Conservation (phyloP, 106 monocot genomes). For the Dendrobium chrysotoxum region DNA sequence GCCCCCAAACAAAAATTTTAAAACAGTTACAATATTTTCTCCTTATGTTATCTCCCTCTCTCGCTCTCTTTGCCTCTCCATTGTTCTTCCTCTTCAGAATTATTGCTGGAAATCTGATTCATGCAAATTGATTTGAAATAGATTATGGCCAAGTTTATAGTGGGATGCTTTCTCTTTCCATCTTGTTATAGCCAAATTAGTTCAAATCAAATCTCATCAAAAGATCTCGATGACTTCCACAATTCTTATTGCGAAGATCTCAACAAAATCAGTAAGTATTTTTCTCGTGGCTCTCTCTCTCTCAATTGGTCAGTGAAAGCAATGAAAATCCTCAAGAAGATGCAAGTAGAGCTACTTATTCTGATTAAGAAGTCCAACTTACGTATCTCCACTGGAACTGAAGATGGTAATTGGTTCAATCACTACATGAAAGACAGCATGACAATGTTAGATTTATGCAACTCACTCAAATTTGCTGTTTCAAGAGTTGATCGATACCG, state of each 20-base stretch:
- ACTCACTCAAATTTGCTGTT: conserved; percentile 43
- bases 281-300: conserved; percentile 27
- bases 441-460: conserved; percentile 53
- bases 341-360: conserved; percentile 39
- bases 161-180: too few relatives aligned
- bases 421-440: conserved; percentile 62
- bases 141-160: too few relatives aligned
- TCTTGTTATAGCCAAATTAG: too few relatives aligned
- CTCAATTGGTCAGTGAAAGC: conserved; percentile 45
- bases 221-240: conserved; percentile 18
- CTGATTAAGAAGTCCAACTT: conserved; percentile 37
- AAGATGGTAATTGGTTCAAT: conserved; percentile 31
- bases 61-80: too few relatives aligned
- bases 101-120: too few relatives aligned
- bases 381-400: conserved; percentile 15
- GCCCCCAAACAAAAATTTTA: too few relatives aligned
- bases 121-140: too few relatives aligned
- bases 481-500: conserved; percentile 37
- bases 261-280: conserved; percentile 26
- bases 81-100: too few relatives aligned
- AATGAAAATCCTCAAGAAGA: conserved; percentile 44
- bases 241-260: conserved; percentile 35
- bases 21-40: too few relatives aligned
- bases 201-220: too few relatives aligned
- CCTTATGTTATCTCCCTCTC: too few relatives aligned